Conservation (phyloP, 176 grass and related monocot species). For the Puccinellia tenuiflora region DNA sequence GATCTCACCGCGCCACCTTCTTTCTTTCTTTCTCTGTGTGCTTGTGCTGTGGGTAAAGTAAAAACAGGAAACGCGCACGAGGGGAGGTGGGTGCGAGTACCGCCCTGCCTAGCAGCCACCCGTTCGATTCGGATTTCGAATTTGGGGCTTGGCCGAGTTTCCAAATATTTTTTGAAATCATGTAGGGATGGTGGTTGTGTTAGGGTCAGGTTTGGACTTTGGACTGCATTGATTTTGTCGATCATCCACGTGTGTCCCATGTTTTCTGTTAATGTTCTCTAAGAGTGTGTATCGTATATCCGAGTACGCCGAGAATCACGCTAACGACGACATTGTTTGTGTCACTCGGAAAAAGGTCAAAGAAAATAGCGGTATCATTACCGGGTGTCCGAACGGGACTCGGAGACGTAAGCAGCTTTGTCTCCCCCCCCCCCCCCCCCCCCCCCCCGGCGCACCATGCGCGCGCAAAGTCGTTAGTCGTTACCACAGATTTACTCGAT, state of each 20-base stretch:
- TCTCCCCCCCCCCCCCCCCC: neutral
- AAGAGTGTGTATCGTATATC: neutral
- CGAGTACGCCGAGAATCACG: neutral
- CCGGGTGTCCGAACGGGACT: neutral
- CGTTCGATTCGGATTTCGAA: neutral
- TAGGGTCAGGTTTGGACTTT: no score
- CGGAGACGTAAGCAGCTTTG: neutral
- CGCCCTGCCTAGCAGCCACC: neutral
- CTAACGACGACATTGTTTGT: neutral
- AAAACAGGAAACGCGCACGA: neutral
- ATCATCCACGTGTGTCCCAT: no score
- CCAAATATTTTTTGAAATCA: no score
- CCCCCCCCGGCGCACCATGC: neutral
- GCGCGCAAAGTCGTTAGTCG: neutral
- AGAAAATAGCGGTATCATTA: neutral
- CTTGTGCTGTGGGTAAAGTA: conserved; percentile 27
- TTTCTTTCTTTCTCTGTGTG: neutral
- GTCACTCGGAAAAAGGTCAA: neutral
- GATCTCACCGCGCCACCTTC: neutral
- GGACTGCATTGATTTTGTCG: no score
- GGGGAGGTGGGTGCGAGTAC: neutral
- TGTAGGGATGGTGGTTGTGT: no score
- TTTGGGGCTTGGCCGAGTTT: neutral
- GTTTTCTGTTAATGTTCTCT: no score
- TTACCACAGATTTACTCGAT: neutral